Base-by-base conservation (phyloP, 2,329 filamentous ascomycete genomes). In the Cladosporium sp. region DNA sequence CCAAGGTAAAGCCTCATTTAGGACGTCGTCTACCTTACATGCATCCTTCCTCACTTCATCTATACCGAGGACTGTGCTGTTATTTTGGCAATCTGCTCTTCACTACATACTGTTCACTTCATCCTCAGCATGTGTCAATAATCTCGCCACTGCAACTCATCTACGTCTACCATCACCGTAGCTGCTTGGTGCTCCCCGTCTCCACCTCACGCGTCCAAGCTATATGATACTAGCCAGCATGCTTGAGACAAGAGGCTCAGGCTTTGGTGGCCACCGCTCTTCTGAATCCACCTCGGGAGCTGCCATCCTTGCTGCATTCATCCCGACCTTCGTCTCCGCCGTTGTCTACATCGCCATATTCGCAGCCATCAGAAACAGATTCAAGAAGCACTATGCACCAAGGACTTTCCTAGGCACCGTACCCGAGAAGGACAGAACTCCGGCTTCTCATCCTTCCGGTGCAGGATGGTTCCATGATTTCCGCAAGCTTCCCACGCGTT, bases 391-490 rank as follows among this genome's bases (percentile, higher is more conserved):
- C 35, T 66, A 65, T 51, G 62, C 62, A 8, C 63, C 63, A 8
- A 56, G 63, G 19, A 66, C 62, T 2, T 66, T 64, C 50, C 53
- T 66, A 8, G 62, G 60, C 6, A 62, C 61, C 3, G 58, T 66
- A 9, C 59, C 61, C 2, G 59, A 62, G 43, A 64, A 65, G 52
- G 54, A 66, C 43, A 56, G 62, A 7, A 66, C 63, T 7, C 62
- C 62, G 15, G 52, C 55, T 3, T 57, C 57, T 13, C 52, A 53
- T 15, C 55, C 58, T 1, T 49, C 55, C 13, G 60, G 61, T 11
- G 49, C 46, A 22, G 58, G 57, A 38, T 82, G 79, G 78, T 71
- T 82, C 45, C 67, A 63, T 6, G 69, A 73, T 49, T 74, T 73
- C 55, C 62, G 66, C 19, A 59, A 56, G 58, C 69, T 75, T 38